A percentile compares a stretch with the other conserved stretches of the same genome.
Evolutionary conservation across 2,329 filamentous ascomycete genomes (phyloP).

Genomic region (Exophiala spinifera): DNA sequence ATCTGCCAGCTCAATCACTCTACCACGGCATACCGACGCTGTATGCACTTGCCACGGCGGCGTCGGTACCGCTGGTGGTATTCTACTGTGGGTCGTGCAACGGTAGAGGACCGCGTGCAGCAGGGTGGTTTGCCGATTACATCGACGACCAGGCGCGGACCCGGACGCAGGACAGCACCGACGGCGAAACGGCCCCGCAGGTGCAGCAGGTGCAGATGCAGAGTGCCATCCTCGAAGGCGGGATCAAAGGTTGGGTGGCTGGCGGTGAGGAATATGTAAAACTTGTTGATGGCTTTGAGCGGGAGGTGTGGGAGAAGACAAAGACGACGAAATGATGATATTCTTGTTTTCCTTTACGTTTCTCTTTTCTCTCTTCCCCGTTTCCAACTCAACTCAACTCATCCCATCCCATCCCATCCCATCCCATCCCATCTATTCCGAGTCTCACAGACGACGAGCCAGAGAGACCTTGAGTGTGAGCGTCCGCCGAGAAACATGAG

Average conservation of each 20-base stretch:
- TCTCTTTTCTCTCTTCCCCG: no score
- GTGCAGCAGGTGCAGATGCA: neutral
- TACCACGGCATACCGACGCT: slow-evolving; percentile 38
- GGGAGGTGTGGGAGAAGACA: slow-evolving; percentile 12
- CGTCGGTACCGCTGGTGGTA: slow-evolving; percentile 35
- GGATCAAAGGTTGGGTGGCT: slow-evolving; percentile 35
- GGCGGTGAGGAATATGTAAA: slow-evolving; percentile 31
- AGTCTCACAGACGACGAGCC: no score
- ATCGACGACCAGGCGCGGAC: slow-evolving; percentile 43
- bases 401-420: no score
- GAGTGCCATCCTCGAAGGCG: slow-evolving; percentile 31
- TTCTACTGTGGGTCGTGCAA: slow-evolving; percentile 50
- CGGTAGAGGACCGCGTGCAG: slow-evolving; percentile 55
- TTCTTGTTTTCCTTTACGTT: no score
- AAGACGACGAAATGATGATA: neutral
- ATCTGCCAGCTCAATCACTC: slow-evolving; percentile 42
- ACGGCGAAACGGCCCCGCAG: slow-evolving; percentile 30
- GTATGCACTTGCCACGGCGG: slow-evolving; percentile 34
- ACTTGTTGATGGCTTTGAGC: slow-evolving; percentile 33
- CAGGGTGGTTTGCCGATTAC: slow-evolving; percentile 56
- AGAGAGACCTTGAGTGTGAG: no score
- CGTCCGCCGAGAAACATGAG: no score
- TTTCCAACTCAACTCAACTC: no score
- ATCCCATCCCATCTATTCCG: no score
- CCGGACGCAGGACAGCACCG: no score